A percentile compares a stretch with the other conserved stretches of the same genome.
phyloP scores from a whole-genome alignment of 1,284 basidiomycete species.

The Rhodotorula mucilaginosa region DNA sequence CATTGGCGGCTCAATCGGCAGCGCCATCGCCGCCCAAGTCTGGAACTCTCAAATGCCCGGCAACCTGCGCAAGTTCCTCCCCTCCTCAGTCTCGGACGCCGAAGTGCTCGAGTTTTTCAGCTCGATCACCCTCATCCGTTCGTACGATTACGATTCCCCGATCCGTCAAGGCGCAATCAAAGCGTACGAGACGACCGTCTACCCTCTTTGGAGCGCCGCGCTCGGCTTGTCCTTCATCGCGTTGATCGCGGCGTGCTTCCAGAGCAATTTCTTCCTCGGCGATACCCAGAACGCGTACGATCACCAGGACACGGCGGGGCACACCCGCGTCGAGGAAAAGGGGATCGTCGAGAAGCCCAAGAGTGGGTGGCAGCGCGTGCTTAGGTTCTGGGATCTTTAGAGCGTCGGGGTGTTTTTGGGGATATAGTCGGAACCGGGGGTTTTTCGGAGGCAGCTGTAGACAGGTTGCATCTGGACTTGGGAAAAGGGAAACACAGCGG shows the following conservation, averaged over 20 bases:
- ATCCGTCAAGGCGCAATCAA: constrained; percentile 31
- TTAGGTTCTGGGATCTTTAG: constrained; percentile 2
- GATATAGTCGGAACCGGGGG: too few relatives aligned
- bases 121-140: constrained; percentile 30
- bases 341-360: neutral
- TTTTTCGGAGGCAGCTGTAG: too few relatives aligned
- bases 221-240: constrained; percentile 38
- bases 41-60: constrained; percentile 42
- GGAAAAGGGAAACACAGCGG: too few relatives aligned
- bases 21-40: constrained; percentile 39
- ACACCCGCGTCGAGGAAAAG: neutral
- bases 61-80: constrained; percentile 33
- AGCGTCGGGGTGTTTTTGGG: too few relatives aligned
- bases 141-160: constrained; percentile 18
- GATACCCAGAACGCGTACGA: constrained; percentile 31
- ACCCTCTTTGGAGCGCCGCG: constrained; percentile 33
- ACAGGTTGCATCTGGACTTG: too few relatives aligned
- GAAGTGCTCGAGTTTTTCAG: constrained; percentile 8
- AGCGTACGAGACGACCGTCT: constrained; percentile 34
- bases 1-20: constrained; percentile 39
- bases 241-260: constrained; percentile 35
- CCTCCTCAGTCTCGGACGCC: constrained; percentile 21
- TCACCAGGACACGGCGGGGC: constrained; percentile 9
- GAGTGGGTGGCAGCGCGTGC: constrained; percentile 1
- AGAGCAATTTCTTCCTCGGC: constrained; percentile 30